phyloP scores from a whole-genome alignment of 2,329 filamentous ascomycete species.

The Passalora sequoiae region DNA sequence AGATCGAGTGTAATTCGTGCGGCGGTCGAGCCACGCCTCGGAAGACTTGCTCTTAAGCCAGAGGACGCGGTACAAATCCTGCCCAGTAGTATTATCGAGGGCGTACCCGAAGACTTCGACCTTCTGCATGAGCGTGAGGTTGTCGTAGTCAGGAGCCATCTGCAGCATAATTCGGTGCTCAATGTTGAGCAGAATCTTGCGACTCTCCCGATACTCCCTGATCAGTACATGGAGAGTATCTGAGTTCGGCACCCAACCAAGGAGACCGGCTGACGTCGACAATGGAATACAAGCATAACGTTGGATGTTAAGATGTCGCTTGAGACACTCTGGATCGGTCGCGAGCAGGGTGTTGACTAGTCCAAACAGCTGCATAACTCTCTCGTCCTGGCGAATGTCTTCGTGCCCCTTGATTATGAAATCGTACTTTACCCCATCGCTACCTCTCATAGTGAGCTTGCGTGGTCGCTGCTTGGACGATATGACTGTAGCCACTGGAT shows the following conservation, averaged over 20 bases:
- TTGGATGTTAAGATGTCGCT: conserved; percentile 93
- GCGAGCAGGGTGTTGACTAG: conserved; percentile 92
- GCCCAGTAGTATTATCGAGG: conserved; percentile 96
- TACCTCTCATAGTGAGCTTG: conserved; percentile 81
- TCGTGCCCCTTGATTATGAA: conserved; percentile 98
- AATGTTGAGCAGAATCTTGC: conserved; percentile 97
- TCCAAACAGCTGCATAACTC: conserved; percentile 98
- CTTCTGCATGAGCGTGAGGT: conserved; percentile 98
- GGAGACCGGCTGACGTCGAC: conserved; percentile 88
- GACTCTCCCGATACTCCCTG: conserved; percentile 91
- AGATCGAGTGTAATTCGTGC: conserved; percentile 97
- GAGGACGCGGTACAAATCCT: conserved; percentile 93
- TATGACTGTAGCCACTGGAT: conserved; percentile 84
- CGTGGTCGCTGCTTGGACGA: conserved; percentile 94
- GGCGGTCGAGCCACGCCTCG: conserved; percentile 92
- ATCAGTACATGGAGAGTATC: conserved; percentile 96
- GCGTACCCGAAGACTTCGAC: conserved; percentile 99
- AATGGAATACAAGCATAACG: conserved; percentile 94
- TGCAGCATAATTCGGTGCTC: conserved; percentile 99
- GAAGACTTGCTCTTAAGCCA: conserved; percentile 99
- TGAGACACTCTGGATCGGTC: conserved; percentile 93
- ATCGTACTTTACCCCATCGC: conserved; percentile 79
- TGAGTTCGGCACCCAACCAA: conserved; percentile 96
- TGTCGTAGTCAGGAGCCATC: conserved; percentile 99
- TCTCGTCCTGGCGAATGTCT: conserved; percentile 96